phyloP scores from a whole-genome alignment of 371 early-diverging fungal species.

The Sporodiniella umbellata region DNA sequence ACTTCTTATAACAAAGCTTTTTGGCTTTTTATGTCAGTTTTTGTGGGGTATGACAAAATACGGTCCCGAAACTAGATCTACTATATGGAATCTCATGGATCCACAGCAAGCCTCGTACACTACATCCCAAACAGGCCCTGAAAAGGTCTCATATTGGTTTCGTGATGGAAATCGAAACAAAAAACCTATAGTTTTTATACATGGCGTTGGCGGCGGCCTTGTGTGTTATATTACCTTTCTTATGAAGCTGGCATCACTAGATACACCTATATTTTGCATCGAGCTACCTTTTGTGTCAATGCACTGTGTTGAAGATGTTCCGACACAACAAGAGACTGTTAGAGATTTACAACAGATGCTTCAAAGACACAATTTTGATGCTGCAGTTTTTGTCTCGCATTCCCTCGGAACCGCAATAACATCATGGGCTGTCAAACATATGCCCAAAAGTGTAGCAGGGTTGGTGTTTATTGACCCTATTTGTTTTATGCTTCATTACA shows the following conservation, averaged over 20 bases:
- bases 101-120: conserved; percentile 16
- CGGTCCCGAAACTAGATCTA: conserved; percentile 34
- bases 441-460: conserved; percentile 45
- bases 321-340: conserved; percentile 59
- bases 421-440: conserved; percentile 48
- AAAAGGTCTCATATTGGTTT: conserved; percentile 52
- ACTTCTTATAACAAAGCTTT: conserved; percentile 16
- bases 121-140: not conserved
- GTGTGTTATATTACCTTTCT: conserved; percentile 58
- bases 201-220: conserved; percentile 71
- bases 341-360: conserved; percentile 63
- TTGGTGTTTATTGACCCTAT: conserved; percentile 64
- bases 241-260: conserved; percentile 29
- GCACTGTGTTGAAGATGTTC: conserved; percentile 59
- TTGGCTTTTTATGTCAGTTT: conserved; percentile 17
- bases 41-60: conserved; percentile 33
- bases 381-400: conserved; percentile 68
- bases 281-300: conserved; percentile 72
- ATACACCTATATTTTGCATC: conserved; percentile 62
- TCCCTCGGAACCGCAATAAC: conserved; percentile 65
- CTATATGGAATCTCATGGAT: conserved; percentile 27
- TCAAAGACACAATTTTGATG: conserved; percentile 43
- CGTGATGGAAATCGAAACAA: conserved; percentile 41
- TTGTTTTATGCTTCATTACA: conserved; percentile 66
- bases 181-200: conserved; percentile 66